Evolutionary conservation across 1,139 yeast genomes (phyloP).

Genomic region (Suhomyces bokatorum): DNA sequence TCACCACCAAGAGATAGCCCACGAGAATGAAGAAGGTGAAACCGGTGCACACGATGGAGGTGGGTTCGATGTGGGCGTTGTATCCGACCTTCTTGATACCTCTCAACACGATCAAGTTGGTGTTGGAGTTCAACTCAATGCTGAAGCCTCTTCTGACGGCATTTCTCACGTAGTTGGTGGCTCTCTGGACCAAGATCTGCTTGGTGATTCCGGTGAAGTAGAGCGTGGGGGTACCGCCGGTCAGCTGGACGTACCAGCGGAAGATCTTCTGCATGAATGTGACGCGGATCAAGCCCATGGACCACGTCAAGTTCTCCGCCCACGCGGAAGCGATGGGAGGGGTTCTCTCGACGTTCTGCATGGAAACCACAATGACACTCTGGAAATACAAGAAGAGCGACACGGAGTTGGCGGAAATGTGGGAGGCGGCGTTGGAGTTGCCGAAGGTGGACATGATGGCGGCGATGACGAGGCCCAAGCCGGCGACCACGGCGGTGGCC

Average conservation of each 20-base stretch:
- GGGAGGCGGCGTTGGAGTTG: constrained; percentile 76
- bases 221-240: constrained; percentile 72
- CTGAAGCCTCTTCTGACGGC: constrained; percentile 30
- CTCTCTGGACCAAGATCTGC: constrained; percentile 70
- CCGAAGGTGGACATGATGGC: constrained; percentile 73
- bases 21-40: constrained; percentile 70
- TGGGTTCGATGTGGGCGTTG: constrained; percentile 66
- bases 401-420: constrained; percentile 72
- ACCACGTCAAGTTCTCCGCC: constrained; percentile 83
- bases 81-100: constrained; percentile 77
- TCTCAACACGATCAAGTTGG: constrained; percentile 61
- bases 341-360: constrained; percentile 70
- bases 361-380: constrained; percentile 68
- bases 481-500: constrained; percentile 83
- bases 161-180: constrained; percentile 31
- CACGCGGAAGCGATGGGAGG: constrained; percentile 83
- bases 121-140: constrained; percentile 38
- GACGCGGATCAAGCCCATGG: constrained; percentile 75
- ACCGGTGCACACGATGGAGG: constrained; percentile 73
- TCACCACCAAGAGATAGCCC: constrained; percentile 51
- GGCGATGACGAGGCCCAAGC: constrained; percentile 69
- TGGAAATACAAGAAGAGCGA: constrained; percentile 76
- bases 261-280: constrained; percentile 73
- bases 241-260: constrained; percentile 78
- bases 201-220: constrained; percentile 57